Conservation (phyloP, 768 basidiomycete species). For the Kwoniella sp. region DNA sequence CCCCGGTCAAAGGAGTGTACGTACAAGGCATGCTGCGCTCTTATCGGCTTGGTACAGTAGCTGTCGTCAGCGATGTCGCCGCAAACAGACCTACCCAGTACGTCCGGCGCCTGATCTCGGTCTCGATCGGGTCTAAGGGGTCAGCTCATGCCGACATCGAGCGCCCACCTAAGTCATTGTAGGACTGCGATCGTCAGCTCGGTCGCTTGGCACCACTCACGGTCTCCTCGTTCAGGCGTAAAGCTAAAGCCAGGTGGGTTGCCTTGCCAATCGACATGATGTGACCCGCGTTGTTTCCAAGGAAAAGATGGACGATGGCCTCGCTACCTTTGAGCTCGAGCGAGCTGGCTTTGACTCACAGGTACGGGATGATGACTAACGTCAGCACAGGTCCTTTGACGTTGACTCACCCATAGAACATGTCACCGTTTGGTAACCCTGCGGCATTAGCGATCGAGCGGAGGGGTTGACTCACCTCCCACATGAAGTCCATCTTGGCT, state of each 20-base stretch:
- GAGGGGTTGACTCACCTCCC: slow-evolving; percentile 21
- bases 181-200: no score
- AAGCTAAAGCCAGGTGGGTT: slow-evolving; percentile 33
- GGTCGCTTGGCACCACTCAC: no score
- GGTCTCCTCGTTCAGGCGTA: slow-evolving; percentile 38
- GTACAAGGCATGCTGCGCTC: slow-evolving; percentile 39
- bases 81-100: slow-evolving; percentile 29
- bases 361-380: slow-evolving; percentile 29
- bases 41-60: slow-evolving; percentile 92
- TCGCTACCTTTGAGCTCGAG: slow-evolving; percentile 10
- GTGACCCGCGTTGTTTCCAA: slow-evolving; percentile 43
- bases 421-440: slow-evolving; percentile 25
- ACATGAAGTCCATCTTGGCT: slow-evolving; percentile 33
- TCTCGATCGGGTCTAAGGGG: slow-evolving; percentile 67
- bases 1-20: not conserved
- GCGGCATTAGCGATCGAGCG: slow-evolving; percentile 2
- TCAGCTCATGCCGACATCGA: no score
- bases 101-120: slow-evolving; percentile 76
- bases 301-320: slow-evolving; percentile 39
- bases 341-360: slow-evolving; percentile 15
- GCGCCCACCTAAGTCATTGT: no score
- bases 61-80: slow-evolving; percentile 58
- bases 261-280: slow-evolving; percentile 31
- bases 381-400: not conserved
- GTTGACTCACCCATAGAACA: slow-evolving; percentile 22